Conservation (phyloP, 2,329 filamentous ascomycete genomes). For the Neophaeococcomyces aloes region DNA sequence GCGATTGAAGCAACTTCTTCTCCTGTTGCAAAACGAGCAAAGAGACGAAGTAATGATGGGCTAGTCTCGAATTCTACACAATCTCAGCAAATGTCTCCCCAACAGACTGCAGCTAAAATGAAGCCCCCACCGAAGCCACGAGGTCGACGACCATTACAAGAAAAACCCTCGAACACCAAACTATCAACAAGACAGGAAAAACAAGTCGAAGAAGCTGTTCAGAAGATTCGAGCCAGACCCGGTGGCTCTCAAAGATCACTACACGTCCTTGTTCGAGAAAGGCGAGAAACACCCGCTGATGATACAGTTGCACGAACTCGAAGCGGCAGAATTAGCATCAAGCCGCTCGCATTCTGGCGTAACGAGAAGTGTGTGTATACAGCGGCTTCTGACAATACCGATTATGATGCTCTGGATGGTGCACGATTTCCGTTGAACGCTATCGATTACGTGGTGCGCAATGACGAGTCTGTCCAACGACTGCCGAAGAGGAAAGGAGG, state of each 20-base stretch:
- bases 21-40: conserved; percentile 14
- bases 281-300: conserved; percentile 43
- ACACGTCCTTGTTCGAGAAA: conserved; percentile 31
- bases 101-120: conserved; percentile 10
- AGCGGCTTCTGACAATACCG: conserved; percentile 39
- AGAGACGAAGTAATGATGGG: conserved; percentile 3
- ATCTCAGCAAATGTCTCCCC: conserved; percentile 3
- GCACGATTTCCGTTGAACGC: conserved; percentile 53
- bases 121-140: conserved; percentile 28
- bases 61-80: conserved; percentile 25
- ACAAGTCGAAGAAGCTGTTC: conserved; percentile 33
- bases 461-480: conserved; percentile 48
- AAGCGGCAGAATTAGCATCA: conserved; percentile 66
- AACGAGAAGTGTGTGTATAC: conserved; percentile 68
- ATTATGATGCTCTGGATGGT: conserved; percentile 29
- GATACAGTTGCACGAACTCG: conserved; percentile 53
- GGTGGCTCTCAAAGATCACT: conserved; percentile 38
- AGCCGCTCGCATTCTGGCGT: conserved; percentile 75
- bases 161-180: conserved; percentile 22
- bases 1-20: conserved; percentile 18
- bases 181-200: conserved; percentile 25
- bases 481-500: conserved; percentile 25
- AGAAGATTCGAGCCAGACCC: conserved; percentile 36
- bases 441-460: conserved; percentile 67
- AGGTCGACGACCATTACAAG: conserved; percentile 19